Evolutionary conservation across 225 moss, liverwort and hornwort species (phyloP), one percentile per base, ranked within the genome.

Genomic region (Neckera pumila): DNA sequence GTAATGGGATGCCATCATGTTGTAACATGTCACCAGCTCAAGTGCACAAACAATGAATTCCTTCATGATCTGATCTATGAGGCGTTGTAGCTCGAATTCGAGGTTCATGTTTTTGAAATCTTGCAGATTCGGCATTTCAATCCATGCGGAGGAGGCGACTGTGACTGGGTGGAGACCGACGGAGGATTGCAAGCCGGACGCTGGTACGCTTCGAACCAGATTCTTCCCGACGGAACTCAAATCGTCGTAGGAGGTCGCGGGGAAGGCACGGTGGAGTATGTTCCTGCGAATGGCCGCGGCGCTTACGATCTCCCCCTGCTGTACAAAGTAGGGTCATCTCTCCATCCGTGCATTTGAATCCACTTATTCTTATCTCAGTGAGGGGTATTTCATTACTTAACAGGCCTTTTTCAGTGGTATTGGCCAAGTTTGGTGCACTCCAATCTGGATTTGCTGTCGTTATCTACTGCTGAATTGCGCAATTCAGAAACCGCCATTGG

Each of bases 131-230:
- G 85, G 26, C 85, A 86, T 88, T 97, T 69, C 91, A 80, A 21
- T 38, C 94, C 83, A 62, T 93, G 87, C 90, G 96, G 95, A 90
- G 95, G 89, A 51, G 94, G 93, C 19, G 83, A 12, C 31, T 97
- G 96, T 82, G 95, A 95, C 82, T 97, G 96, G 95, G 87, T 91
- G 61, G 96, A 97, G 86, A 88, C 87, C 14, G 86, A 47, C 14
- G 81, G 79, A 25, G 72, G 26, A 56, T 89, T 97, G 80, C 94
- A 95, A 75, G 60, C 86, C 15, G 93, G 93, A 9, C 88, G 96
- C 34, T 97, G 97, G 97, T 96, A 97, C 30, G 83, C 97, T 18
- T 84, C 97, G 20, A 96, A 97, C 88, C 93, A 94, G 80, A 89
- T 95, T 60, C 94, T 97, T 33, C 94, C 94, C 12, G 93, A 93